A percentile compares a stretch with the other conserved stretches of the same genome.
These are phyloP conservation scores for Capronia americana DNA, from an alignment of 2,329 filamentous ascomycete species.

Conservation along the genomic window DNA sequence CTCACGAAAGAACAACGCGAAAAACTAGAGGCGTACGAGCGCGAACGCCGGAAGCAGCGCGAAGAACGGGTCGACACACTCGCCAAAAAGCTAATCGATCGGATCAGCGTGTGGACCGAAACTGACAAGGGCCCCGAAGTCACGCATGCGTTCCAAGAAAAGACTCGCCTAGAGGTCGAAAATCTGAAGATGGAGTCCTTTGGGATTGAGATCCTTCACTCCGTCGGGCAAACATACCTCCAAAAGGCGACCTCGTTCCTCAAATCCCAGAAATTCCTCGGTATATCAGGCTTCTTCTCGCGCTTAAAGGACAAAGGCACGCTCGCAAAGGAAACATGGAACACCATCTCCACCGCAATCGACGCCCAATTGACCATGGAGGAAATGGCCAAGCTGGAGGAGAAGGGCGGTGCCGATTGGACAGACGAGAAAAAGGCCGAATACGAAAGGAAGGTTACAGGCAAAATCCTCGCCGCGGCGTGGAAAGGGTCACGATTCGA, in stretches of 20 bases:
- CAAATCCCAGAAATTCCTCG: constrained; percentile 95
- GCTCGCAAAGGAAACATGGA: constrained; percentile 97
- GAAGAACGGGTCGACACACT: constrained; percentile 89
- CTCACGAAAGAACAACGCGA: constrained; percentile 92
- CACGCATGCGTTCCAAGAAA: constrained; percentile 87
- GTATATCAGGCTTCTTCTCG: constrained; percentile 92
- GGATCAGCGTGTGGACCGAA: constrained; percentile 94
- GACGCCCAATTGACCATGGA: constrained; percentile 98
- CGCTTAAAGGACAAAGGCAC: constrained; percentile 95
- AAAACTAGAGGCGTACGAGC: constrained; percentile 85
- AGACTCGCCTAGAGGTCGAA: constrained; percentile 93
- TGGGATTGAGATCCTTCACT: constrained; percentile 92
- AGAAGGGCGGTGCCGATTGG: constrained; percentile 95
- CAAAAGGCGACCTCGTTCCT: constrained; percentile 86
- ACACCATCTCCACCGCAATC: constrained; percentile 93
- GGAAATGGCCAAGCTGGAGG: constrained; percentile 96
- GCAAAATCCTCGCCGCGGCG: constrained; percentile 95
- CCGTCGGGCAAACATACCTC: constrained; percentile 89
- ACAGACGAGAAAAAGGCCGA: constrained; percentile 96
- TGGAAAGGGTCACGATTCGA: constrained; percentile 98
- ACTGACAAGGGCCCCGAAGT: constrained; percentile 88
- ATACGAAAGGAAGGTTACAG: constrained; percentile 93
- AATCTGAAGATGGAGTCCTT: constrained; percentile 99
- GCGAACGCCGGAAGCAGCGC: constrained; percentile 80
- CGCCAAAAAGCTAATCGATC: constrained; percentile 82